Conservation (phyloP, 73 alveolate species). For the Symbiodinium natans region DNA sequence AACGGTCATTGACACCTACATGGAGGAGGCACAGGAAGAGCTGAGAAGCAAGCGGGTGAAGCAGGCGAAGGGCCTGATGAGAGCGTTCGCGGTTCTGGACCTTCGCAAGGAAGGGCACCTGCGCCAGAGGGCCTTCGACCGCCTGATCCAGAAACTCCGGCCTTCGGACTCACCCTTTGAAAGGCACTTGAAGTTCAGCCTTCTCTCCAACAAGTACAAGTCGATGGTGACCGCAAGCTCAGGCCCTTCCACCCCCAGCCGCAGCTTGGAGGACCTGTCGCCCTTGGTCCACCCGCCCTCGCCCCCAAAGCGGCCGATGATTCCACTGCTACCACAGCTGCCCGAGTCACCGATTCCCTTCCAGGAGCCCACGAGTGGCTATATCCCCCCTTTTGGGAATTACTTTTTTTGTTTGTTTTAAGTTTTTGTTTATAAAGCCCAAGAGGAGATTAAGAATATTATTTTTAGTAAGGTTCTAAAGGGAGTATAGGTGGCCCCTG, state of each 20-base stretch:
- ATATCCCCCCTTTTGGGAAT: too few species aligned
- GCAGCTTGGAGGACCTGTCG: slow-evolving; percentile 18
- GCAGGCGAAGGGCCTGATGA: slow-evolving; percentile 51
- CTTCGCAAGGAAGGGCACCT: slow-evolving; percentile 47
- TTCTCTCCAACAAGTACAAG: slow-evolving; percentile 73
- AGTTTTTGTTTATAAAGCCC: too few species aligned
- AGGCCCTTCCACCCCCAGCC: slow-evolving; percentile 64
- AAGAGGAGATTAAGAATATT: too few species aligned
- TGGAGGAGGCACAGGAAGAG: slow-evolving; percentile 89
- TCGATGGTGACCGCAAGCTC: slow-evolving; percentile 39
- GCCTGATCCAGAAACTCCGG: slow-evolving; percentile 51
- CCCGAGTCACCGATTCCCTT: slow-evolving; percentile 48
- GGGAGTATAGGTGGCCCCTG: too few species aligned
- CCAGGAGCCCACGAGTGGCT: slow-evolving; percentile 21
- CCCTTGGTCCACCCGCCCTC: slow-evolving; percentile 25
- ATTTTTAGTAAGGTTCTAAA: too few species aligned
- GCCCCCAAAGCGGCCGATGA: slow-evolving; percentile 11
- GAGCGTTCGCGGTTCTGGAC: slow-evolving; percentile 77
- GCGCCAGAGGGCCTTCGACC: slow-evolving; percentile 65
- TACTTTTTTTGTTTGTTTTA: too few species aligned
- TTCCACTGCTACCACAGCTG: slow-evolving; percentile 19
- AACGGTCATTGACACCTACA: slow-evolving; percentile 63
- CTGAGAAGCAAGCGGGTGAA: slow-evolving; percentile 78
- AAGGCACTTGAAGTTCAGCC: slow-evolving; percentile 66
- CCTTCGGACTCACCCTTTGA: slow-evolving; percentile 74